Conservation (phyloP, 768 basidiomycete genomes). For the Kwoniella sp. region DNA sequence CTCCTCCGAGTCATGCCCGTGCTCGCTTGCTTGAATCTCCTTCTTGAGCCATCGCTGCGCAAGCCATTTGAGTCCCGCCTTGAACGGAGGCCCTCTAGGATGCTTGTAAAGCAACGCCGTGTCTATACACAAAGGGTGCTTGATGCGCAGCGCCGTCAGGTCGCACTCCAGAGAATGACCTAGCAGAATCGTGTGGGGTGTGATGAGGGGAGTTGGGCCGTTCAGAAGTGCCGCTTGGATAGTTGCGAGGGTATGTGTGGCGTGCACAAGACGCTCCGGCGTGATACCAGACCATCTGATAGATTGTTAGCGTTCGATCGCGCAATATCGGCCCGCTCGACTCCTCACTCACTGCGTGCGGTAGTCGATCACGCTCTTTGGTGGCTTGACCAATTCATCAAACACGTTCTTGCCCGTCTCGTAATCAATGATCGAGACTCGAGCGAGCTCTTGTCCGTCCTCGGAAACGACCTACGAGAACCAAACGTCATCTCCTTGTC, state of each 20-base stretch:
- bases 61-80: constrained; percentile 95
- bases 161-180: constrained; percentile 97
- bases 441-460: constrained; percentile 81
- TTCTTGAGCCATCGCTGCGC: constrained; percentile 86
- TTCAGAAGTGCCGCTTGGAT: constrained; percentile 69
- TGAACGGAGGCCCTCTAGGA: constrained; percentile 85
- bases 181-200: constrained; percentile 65
- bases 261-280: constrained; percentile 60
- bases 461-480: constrained; percentile 73
- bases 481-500: background rate
- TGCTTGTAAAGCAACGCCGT: constrained; percentile 87
- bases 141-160: constrained; percentile 76
- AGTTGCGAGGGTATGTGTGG: constrained; percentile 72
- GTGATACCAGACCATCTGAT: constrained; percentile 91
- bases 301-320: background rate
- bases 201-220: constrained; percentile 51
- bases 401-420: constrained; percentile 67
- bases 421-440: constrained; percentile 79
- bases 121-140: constrained; percentile 83
- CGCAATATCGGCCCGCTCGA: background rate
- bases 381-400: constrained; percentile 84
- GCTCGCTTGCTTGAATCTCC: constrained; percentile 66
- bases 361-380: constrained; percentile 80
- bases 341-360: constrained; percentile 65
- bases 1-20: constrained; percentile 89